Evolutionary conservation across 2,329 filamentous ascomycete genomes (phyloP), one percentile per base, ranked within the genome.

Genomic region (Coniochaeta prunicola): DNA sequence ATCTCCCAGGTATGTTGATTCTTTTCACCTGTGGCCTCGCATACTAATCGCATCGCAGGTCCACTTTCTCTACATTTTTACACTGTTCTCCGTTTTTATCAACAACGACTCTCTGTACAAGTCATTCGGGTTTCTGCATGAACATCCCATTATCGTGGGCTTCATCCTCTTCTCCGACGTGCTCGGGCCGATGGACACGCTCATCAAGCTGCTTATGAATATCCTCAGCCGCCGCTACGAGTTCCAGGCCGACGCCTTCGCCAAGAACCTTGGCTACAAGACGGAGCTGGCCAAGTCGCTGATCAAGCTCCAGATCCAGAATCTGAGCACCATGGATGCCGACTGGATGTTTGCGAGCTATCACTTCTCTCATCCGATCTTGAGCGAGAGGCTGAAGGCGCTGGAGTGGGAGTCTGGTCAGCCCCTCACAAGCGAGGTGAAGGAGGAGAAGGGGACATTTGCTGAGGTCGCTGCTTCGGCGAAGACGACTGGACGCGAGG

Each of bases 301-400:
- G 63, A 92, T 99, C 77, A 97, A 97, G 80, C 89, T 99, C 57
- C 96, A 99, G 77, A 91, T 97, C 69, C 92, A 97, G 79, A 99
- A 99, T 72, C 82, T 99, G 65, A 96, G 91, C 75, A 96, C 91
- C 62, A 97, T 99, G 93, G 94, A 99, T 68, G 94, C 94, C 30
- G 96, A 99, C 76, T 96, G 90, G 89, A 86, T 97, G 83, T 99
- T 96, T 75, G 94, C 94, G 58, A 96, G 89, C 76, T 99, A 97
- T 80, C 92, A 99, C 78, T 97, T 96, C 81, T 97, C 93, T 26
- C 94, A 99, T 76, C 94, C 94, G 1, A 97, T 97, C 65, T 80
- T 99, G 65, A 90, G 92, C 1, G 96, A 99, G 82, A 86, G 94
- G 68, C 81, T 99, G 68, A 91, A 90, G 74, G 94, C 93, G 1